Evolutionary conservation across 176 grass and related monocot genomes (phyloP), one percentile per base, ranked within the genome.

Genomic region (Aegilops bicornis): DNA sequence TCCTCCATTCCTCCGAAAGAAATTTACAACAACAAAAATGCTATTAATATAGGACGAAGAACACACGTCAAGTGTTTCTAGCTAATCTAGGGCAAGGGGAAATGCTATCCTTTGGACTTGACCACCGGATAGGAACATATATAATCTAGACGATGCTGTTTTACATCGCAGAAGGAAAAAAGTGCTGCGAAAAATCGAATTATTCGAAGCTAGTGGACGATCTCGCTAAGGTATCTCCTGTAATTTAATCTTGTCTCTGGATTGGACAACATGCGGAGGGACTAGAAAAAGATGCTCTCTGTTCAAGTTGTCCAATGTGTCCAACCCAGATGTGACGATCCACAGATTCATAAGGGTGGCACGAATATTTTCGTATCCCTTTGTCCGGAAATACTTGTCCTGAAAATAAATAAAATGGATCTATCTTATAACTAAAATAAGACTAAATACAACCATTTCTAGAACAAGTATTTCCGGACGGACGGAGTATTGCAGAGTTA

Each of bases 311-410:
- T 70, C 43, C 79, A 68, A 77, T 63, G 10, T 58, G 16, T 31
- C 19, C 54, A 43, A 59, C 40, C 24, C 19, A 35, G 32, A 36
- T 69, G 75, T 54, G 63, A 62, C 12, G 36, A 52, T 16, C 31
- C 66, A 65, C 64, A 61, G 36, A 73, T 17, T 45, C 33, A 17
- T 17, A 79, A n/a, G n/a, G n/a, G 33, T 31, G 64, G 15, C 11
- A 24, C 39, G 71, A 63, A 87, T 82, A 87, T 87, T 10, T 82
- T 82, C 71, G 3, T 79, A 3, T 33, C 32, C 4, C 32, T 33
- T 5, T 4, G 32, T 33, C 32, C 32, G 32, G 32, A 33, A 33
- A 33, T 33, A 33, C 32, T 33, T 33, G 32, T 33, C 32, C 3
- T 33, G 4, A 33, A 33, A 33, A 33, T 33, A 5, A 5, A 33